phyloP scores from a whole-genome alignment of 2,329 filamentous ascomycete species.

The Neocucurbitaria cava region DNA sequence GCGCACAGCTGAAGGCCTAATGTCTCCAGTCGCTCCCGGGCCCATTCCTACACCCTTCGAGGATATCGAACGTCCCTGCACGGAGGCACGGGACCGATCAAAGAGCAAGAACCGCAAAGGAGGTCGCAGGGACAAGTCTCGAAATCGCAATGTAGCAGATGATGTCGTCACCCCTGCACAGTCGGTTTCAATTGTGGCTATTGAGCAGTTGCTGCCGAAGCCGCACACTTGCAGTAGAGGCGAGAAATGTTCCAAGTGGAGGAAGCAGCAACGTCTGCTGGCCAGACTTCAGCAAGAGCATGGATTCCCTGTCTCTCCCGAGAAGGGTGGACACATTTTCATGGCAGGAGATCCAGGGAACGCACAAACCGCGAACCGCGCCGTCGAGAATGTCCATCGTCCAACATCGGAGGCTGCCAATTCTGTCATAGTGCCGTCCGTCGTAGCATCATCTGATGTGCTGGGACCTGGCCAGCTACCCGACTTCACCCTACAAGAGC shows the following conservation, averaged over 20 bases:
- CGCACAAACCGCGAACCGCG: conserved; percentile 66
- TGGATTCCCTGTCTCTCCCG: conserved; percentile 66
- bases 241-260: conserved; percentile 82
- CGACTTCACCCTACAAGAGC: conserved; percentile 73
- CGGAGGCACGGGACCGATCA: conserved; percentile 41
- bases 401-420: conserved; percentile 78
- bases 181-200: conserved; percentile 89
- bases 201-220: conserved; percentile 87
- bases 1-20: conserved; percentile 55
- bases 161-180: conserved; percentile 79
- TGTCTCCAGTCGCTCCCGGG: conserved; percentile 49
- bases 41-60: conserved; percentile 58
- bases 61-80: conserved; percentile 55
- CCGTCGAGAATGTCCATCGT: conserved; percentile 63
- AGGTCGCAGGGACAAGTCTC: conserved; percentile 39
- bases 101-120: conserved; percentile 46
- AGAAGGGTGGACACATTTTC: conserved; percentile 73
- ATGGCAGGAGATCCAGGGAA: conserved; percentile 82
- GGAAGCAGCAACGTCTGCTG: conserved; percentile 79
- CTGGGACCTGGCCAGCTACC: conserved; percentile 74
- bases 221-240: conserved; percentile 86
- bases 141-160: conserved; percentile 52
- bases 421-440: conserved; percentile 58
- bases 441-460: conserved; percentile 90
- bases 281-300: conserved; percentile 77